Percentiles rank a stretch among this genome's conserved stretches.
phyloP scores from a whole-genome alignment of 2,329 filamentous ascomycete genomes.

The Xylariomycetidae sp. region DNA sequence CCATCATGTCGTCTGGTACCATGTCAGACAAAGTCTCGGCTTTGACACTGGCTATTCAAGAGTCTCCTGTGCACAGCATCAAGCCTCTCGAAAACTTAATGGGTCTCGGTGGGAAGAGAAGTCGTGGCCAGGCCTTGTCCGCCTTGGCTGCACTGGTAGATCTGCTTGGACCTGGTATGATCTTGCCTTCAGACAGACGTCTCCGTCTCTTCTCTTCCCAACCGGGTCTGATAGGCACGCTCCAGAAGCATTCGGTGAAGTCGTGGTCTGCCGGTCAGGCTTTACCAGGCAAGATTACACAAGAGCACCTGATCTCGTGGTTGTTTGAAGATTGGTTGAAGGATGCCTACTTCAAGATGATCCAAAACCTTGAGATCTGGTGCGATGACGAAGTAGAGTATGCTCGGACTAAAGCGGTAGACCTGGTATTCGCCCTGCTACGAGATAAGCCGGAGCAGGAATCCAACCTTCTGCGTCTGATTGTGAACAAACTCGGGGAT shows the following conservation, averaged over 20 bases:
- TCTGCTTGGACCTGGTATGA: conserved; percentile 81
- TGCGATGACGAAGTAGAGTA: conserved; percentile 95
- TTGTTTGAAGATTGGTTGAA: conserved; percentile 95
- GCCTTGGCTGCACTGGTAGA: conserved; percentile 93
- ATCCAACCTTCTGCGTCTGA: conserved; percentile 80
- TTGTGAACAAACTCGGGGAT: conserved; percentile 97
- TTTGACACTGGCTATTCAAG: conserved; percentile 87
- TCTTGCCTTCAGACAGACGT: conserved; percentile 79
- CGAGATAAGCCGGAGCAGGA: conserved; percentile 98
- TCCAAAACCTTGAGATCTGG: conserved; percentile 89
- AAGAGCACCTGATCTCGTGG: conserved; percentile 80
- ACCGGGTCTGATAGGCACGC: conserved; percentile 65
- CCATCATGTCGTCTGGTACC: conserved; percentile 94
- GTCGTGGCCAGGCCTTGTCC: conserved; percentile 84
- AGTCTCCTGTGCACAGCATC: conserved; percentile 89
- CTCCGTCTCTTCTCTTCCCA: conserved; percentile 76
- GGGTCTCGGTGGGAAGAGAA: conserved; percentile 83
- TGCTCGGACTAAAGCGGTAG: conserved; percentile 79
- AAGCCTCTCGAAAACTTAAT: conserved; percentile 85
- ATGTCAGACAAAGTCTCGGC: conserved; percentile 96
- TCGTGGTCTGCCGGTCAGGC: conserved; percentile 65
- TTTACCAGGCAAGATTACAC: conserved; percentile 69
- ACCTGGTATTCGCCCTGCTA: conserved; percentile 85
- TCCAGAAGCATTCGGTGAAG: conserved; percentile 56
- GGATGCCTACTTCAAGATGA: conserved; percentile 84